Base-by-base conservation (phyloP, 257 asterid genomes). In the Striga asiatica region DNA sequence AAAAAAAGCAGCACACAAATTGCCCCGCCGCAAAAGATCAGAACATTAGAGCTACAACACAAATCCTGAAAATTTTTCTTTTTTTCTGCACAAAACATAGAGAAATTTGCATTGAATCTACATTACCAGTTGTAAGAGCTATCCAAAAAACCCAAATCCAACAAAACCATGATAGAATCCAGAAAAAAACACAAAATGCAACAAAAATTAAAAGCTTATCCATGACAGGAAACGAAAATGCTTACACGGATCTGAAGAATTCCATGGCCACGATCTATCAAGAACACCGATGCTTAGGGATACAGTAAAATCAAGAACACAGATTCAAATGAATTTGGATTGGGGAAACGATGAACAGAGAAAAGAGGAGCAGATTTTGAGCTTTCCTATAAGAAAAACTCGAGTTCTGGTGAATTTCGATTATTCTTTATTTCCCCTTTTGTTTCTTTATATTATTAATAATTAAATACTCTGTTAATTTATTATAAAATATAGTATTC, bases 171-270 rank as follows among this genome's bases (percentile, higher is more conserved):
- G 42, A 21, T 46, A n/a, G n/a, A 9, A 19, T 46, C 52, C 55
- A 9, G 9, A 20, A 50, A 24, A 38, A 38, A 38, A 38, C 0
- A 38, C 12, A 38, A 38, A 6, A 7, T 7, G n/a, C n/a, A 3
- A 14, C 1, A 14, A 16, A 41, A 13, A 41, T 41, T 38, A 46
- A 46, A 46, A 46, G 2, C 22, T 35, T 59, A 38, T 8, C 9
- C 6, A 6, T 5, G 22, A 11, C 53, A 50, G 25, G 25, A 57
- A 11, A 13, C 2, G 21, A 50, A 55, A 60, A 54, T 18, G 21
- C 69, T 56, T 49, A 73, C 78, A 46, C 69, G 45, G 78, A 73
- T 73, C 75, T 68, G 60, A 34, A 48, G 14, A 64, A 59, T 42
- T 20, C 56, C 54, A 6, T 20, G 59, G 55, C 61, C 31, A 0